Conservation (phyloP, 163 green algal genomes). For the Chloromonas sp. region DNA sequence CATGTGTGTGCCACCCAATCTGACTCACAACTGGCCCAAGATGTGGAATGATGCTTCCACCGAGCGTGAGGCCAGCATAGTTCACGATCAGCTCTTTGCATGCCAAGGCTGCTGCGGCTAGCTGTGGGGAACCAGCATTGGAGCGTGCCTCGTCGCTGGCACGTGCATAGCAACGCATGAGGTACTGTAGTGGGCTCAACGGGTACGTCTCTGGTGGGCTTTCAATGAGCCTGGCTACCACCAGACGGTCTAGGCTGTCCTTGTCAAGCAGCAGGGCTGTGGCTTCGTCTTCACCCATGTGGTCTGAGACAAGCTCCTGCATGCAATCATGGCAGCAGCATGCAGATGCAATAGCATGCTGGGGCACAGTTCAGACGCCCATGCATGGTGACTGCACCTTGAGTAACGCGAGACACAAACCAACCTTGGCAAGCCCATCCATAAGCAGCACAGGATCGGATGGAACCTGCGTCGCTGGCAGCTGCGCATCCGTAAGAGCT, state of each 20-base stretch:
- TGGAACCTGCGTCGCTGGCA: neutral
- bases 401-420: neutral
- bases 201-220: conserved; percentile 39
- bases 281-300: neutral
- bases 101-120: conserved; percentile 26
- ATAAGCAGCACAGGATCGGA: neutral
- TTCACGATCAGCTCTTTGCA: conserved; percentile 62
- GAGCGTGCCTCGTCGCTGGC: conserved; percentile 42
- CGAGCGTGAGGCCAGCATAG: conserved; percentile 63
- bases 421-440: neutral
- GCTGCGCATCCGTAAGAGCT: neutral
- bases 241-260: conserved; percentile 54
- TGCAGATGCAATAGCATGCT: neutral
- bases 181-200: conserved; percentile 67
- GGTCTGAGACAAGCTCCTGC: conserved; percentile 46
- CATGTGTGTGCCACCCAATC: too few species aligned
- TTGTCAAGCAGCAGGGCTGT: conserved; percentile 29
- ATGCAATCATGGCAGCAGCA: neutral
- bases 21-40: conserved; percentile 13
- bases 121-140: conserved; percentile 2
- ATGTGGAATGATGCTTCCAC: conserved; percentile 79
- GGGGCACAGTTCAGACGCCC: neutral
- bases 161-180: conserved; percentile 60
- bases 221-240: conserved; percentile 70
- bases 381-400: neutral